A percentile compares a stretch with the other conserved stretches of the same genome.
Conservation (phyloP, 352 stramenopile species). For the Pythium phragmiticola region DNA sequence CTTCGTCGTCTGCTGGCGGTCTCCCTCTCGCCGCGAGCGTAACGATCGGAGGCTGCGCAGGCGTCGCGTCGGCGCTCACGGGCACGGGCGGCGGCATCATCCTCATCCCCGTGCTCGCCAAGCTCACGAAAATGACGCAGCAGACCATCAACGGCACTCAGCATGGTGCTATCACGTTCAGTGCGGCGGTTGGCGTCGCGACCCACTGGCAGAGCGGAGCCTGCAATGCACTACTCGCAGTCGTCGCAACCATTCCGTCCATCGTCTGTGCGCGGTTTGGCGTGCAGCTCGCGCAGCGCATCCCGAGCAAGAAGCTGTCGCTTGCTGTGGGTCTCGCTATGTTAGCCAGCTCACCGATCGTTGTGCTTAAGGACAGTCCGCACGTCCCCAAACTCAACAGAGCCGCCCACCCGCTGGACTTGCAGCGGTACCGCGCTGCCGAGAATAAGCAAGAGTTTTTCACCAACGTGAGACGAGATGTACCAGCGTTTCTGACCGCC, state of each 20-base stretch:
- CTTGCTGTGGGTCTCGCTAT: constrained; percentile 71
- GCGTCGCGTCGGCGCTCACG: constrained; percentile 72
- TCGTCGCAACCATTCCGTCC: constrained; percentile 65
- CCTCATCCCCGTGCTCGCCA: constrained; percentile 76
- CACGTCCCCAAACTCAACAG: constrained; percentile 66
- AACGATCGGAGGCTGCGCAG: constrained; percentile 50
- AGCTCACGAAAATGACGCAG: constrained; percentile 75
- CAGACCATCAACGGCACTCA: constrained; percentile 84
- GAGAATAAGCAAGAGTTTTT: constrained; percentile 34
- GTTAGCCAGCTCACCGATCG: constrained; percentile 70
- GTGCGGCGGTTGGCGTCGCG: constrained; percentile 52
- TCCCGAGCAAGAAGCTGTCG: constrained; percentile 71
- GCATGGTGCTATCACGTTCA: constrained; percentile 67
- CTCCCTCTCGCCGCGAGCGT: constrained; percentile 43
- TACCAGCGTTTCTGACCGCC: constrained; percentile 37
- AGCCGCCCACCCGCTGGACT: constrained; percentile 47
- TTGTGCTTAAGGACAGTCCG: constrained; percentile 77
- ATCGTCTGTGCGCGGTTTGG: constrained; percentile 75
- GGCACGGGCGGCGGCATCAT: constrained; percentile 73
- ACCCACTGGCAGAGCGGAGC: constrained; percentile 63
- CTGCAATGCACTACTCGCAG: constrained; percentile 73
- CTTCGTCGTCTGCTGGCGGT: not conserved
- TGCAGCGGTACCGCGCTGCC: constrained; percentile 59
- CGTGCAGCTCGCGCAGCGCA: constrained; percentile 58
- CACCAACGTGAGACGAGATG: constrained; percentile 34